phyloP scores from a whole-genome alignment of 495 filamentous ascomycete genomes.

The Paragyromitra xinjiangensis region DNA sequence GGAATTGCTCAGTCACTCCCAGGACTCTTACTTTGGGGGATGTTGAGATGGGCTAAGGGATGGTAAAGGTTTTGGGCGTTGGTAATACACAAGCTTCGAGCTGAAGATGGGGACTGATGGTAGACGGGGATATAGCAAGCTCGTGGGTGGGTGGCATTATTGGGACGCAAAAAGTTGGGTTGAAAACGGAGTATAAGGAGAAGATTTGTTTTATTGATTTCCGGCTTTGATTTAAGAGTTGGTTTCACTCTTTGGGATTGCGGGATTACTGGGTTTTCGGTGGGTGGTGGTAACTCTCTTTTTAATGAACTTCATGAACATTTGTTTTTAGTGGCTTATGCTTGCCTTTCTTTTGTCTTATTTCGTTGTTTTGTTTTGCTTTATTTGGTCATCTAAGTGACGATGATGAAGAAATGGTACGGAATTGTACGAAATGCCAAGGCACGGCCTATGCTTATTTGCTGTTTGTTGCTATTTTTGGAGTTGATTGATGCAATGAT shows the following conservation, averaged over 20 bases:
- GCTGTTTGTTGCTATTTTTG: conserved; percentile 43
- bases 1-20: conserved; percentile 52
- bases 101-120: background rate
- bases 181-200: conserved; percentile 53
- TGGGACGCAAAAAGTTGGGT: conserved; percentile 53
- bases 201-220: conserved; percentile 55
- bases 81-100: conserved; percentile 22
- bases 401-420: background rate
- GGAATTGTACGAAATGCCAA: background rate
- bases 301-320: conserved; percentile 54
- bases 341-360: conserved; percentile 34
- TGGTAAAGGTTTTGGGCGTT: conserved; percentile 2
- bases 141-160: conserved; percentile 36
- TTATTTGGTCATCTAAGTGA: conserved; percentile 18
- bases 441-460: conserved; percentile 29
- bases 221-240: conserved; percentile 48
- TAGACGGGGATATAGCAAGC: background rate
- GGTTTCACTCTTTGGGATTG: conserved; percentile 51
- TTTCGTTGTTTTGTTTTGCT: conserved; percentile 26
- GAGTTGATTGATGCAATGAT: conserved; percentile 36
- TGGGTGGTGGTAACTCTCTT: conserved; percentile 43
- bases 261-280: conserved; percentile 51
- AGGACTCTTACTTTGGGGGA: conserved; percentile 46
- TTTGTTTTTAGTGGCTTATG: conserved; percentile 43
- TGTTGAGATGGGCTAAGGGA: conserved; percentile 12